Evolutionary conservation across 148 eudicot species (phyloP), one percentile per base, ranked within the genome.

Genomic region (Chenopodium formosanum): DNA sequence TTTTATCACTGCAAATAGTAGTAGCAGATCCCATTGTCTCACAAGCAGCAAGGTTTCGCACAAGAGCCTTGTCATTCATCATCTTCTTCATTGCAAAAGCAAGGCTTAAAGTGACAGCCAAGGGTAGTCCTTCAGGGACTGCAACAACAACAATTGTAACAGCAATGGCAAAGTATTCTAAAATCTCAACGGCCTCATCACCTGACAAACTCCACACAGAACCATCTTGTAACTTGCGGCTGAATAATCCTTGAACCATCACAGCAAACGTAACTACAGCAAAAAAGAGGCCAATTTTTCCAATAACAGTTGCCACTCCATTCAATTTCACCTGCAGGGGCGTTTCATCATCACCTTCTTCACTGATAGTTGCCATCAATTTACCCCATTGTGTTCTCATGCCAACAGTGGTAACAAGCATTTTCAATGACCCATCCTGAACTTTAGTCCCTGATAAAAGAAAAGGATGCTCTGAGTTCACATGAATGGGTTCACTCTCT

Each of bases 381-480:
- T 93, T 93, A 25, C 97, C 97, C 97, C 97, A 93, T 82, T 93
- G 97, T 13, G 97, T 93, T 85, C 93, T 93, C 97, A 93, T 93
- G 69, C 97, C 97, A 64, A 93, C 97, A 52, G 93, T 93, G 75
- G 97, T 91, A 67, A 91, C 85, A 82, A 93, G 88, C 97, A 93
- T 93, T 82, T 90, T 93, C 76, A 92, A 81, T 12, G 97, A 91
- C 20, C 97, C 97, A 83, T 93, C 93, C 78, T 91, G 94, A 64
- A 93, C 97, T 89, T 93, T 93, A 73, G 97, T 93, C 82, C 97
- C 97, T 63, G 97, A 91, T 77, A 90, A 71, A n/a, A 93, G 92
- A 86, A 89, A 93, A 44, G 97, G 97, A 82, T 89, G 81, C 37
- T 87, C 90, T 53, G 72, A 50, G 73, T 82, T 84, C 20, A 91